These are phyloP conservation scores for Adiantum capillusveneris DNA, from an alignment of 75 land plant genomes.

Conservation along the genomic window DNA sequence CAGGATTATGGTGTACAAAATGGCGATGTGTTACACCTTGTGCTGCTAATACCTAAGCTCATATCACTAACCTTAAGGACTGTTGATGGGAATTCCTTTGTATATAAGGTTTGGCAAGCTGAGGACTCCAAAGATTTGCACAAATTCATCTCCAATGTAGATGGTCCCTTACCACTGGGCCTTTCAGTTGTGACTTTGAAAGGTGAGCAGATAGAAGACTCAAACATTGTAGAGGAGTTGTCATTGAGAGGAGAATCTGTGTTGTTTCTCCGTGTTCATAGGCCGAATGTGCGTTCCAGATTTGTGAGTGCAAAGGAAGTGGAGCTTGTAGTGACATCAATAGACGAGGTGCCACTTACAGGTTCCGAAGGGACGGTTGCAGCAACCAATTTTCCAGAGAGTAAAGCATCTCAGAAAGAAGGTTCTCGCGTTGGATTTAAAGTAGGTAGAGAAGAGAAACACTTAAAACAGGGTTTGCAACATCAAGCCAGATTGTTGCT, in stretches of 20 bases:
- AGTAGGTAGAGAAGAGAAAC: too few species aligned
- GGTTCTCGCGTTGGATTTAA: too few species aligned
- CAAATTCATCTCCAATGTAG: constrained; percentile 9
- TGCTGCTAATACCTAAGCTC: constrained; percentile 61
- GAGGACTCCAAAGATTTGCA: constrained; percentile 10
- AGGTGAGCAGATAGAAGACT: constrained; percentile 70
- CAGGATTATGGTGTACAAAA: constrained; percentile 69
- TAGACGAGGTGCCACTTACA: neutral
- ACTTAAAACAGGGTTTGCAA: too few species aligned
- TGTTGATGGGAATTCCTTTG: constrained; percentile 37
- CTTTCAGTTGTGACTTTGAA: constrained; percentile 10
- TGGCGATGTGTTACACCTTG: constrained; percentile 79
- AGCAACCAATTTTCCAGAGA: neutral
- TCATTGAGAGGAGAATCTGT: constrained; percentile 15
- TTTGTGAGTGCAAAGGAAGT: constrained; percentile 6
- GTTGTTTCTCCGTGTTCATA: constrained; percentile 16
- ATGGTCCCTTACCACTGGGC: neutral
- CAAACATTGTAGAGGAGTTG: constrained; percentile 50
- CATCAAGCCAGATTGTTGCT: neutral
- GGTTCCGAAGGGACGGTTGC: neutral
- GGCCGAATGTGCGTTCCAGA: constrained; percentile 13
- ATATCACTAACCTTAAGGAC: constrained; percentile 52
- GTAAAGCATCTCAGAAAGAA: too few species aligned
- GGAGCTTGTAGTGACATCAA: constrained; percentile 24
- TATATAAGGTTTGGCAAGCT: constrained; percentile 18